Evolutionary conservation across 2,329 filamentous ascomycete species (phyloP).

Genomic region (Hawksworthiomyces lignivorus): DNA sequence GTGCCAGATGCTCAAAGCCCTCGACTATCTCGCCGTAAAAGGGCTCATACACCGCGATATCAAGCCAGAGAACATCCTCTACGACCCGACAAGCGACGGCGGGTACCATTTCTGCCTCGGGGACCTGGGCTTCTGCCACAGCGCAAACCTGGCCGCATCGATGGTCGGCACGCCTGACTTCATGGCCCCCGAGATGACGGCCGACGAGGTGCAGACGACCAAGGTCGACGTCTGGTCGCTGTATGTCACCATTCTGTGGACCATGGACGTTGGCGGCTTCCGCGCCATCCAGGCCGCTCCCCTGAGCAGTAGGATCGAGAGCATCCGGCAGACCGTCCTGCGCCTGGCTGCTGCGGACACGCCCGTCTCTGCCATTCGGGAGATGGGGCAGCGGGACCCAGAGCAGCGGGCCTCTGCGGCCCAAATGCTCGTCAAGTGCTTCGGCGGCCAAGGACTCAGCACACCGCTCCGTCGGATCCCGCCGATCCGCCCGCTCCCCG

Average conservation of each 20-base stretch:
- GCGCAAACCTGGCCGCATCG: too few species aligned
- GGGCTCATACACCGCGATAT: slow-evolving; percentile 3
- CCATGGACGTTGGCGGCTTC: not conserved
- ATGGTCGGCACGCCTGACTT: not conserved
- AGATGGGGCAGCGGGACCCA: too few species aligned
- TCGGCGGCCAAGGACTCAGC: too few species aligned
- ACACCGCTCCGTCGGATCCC: too few species aligned
- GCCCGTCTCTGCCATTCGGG: too few species aligned
- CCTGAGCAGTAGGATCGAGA: too few species aligned
- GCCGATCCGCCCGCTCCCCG: too few species aligned
- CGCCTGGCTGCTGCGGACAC: too few species aligned
- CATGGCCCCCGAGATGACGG: slow-evolving; percentile 2
- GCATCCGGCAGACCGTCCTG: too few species aligned
- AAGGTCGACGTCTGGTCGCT: slow-evolving; percentile 3
- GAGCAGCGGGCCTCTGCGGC: too few species aligned
- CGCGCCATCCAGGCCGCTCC: too few species aligned
- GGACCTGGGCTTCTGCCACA: not conserved
- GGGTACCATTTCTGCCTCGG: not conserved
- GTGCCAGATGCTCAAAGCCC: slow-evolving; percentile 3
- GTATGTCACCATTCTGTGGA: not conserved
- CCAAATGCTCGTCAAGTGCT: too few species aligned
- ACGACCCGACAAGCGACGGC: not conserved
- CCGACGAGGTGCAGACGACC: not conserved
- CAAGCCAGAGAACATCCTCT: slow-evolving; percentile 4
- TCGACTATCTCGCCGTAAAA: not conserved